These are phyloP conservation scores for Acacia pycnantha DNA, from an alignment of 331 rosid genomes.

Conservation along the genomic window DNA sequence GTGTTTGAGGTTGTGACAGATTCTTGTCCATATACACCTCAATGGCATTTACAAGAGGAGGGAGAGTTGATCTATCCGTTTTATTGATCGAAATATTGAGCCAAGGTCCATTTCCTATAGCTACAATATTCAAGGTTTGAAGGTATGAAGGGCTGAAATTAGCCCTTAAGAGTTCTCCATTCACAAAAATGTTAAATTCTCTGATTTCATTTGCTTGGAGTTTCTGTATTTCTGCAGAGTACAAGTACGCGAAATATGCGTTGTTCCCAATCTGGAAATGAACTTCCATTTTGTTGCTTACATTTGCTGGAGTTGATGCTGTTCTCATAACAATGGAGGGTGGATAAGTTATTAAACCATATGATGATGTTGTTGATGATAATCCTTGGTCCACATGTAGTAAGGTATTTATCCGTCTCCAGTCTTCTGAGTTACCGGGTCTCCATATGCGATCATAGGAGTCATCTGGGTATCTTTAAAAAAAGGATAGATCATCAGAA, in stretches of 20 bases:
- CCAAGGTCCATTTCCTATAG: background rate
- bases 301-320: slow-evolving; percentile 36
- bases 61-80: slow-evolving; percentile 48
- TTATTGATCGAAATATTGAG: slow-evolving; percentile 23
- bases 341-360: slow-evolving; percentile 2
- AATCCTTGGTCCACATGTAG: slow-evolving; percentile 11
- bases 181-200: slow-evolving; percentile 41
- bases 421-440: background rate
- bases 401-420: background rate
- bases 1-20: slow-evolving; percentile 41
- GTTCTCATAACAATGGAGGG: slow-evolving; percentile 54
- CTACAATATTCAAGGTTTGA: background rate
- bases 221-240: slow-evolving; percentile 40
- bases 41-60: slow-evolving; percentile 59
- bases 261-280: slow-evolving; percentile 7
- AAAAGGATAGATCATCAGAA: background rate
- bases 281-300: slow-evolving; percentile 18
- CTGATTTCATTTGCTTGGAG: slow-evolving; percentile 40
- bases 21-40: slow-evolving; percentile 37
- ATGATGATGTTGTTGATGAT: background rate
- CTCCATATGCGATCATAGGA: slow-evolving; percentile 40
- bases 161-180: slow-evolving; percentile 15
- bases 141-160: slow-evolving; percentile 18
- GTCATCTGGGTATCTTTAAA: slow-evolving; percentile 43
- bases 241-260: slow-evolving; percentile 33